Evolutionary conservation across 495 filamentous ascomycete genomes (phyloP).

Genomic region (Xeromyces bisporus): DNA sequence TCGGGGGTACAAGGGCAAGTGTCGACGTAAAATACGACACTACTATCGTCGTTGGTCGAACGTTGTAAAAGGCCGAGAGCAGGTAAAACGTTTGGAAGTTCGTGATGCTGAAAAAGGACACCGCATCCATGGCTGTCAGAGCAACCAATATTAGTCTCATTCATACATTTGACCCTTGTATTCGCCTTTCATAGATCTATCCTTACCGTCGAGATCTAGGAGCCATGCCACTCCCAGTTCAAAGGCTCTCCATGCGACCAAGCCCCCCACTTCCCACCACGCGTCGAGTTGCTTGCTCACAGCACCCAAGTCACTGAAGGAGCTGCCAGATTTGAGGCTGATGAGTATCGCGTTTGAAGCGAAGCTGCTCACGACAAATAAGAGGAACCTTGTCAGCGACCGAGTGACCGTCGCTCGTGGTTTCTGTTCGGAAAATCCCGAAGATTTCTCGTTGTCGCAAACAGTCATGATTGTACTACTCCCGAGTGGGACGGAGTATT

Average conservation of each 20-base stretch:
- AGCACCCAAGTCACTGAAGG: constrained; percentile 37
- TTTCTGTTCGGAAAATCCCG: no score
- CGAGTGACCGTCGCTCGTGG: constrained; percentile 22
- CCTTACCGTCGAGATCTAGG: constrained; percentile 48
- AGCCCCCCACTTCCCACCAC: constrained; percentile 40
- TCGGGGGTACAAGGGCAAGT: constrained; percentile 49
- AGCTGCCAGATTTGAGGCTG: constrained; percentile 32
- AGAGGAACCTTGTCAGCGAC: constrained; percentile 36
- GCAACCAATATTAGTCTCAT: neutral
- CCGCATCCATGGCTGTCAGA: constrained; percentile 47
- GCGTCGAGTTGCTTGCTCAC: constrained; percentile 44
- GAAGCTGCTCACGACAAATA: constrained; percentile 48
- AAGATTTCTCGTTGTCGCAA: no score
- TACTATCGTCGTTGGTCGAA: constrained; percentile 39
- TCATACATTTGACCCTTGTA: neutral
- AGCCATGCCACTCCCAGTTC: constrained; percentile 57
- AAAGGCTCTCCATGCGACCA: constrained; percentile 49
- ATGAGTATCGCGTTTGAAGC: constrained; percentile 38
- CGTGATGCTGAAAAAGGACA: constrained; percentile 47
- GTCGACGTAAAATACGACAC: constrained; percentile 45
- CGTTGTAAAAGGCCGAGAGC: constrained; percentile 52
- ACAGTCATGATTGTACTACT: no score
- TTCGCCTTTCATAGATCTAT: neutral
- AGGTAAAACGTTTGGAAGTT: constrained; percentile 57
- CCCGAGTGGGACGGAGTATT: no score